A percentile compares a stretch with the other conserved stretches of the same genome.
These are phyloP conservation scores for Globisporangium nagaii DNA, from an alignment of 352 stramenopile genomes.

Conservation along the genomic window DNA sequence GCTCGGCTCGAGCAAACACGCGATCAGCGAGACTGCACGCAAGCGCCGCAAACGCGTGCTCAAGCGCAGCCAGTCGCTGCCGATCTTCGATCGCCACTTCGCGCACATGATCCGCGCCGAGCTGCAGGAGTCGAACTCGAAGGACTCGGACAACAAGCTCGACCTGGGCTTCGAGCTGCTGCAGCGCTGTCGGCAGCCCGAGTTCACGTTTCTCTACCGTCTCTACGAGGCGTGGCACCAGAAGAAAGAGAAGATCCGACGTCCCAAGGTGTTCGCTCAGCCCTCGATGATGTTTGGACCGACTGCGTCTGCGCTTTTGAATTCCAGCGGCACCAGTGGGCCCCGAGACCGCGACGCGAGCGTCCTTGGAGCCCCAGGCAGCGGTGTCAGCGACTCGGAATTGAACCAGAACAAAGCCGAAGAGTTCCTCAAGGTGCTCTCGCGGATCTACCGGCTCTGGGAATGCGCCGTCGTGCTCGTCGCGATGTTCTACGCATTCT, in stretches of 20 bases:
- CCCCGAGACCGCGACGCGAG: neutral
- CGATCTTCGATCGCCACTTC: conserved; percentile 60
- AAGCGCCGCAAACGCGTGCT: conserved; percentile 33
- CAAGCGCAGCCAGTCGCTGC: conserved; percentile 57
- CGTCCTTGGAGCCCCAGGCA: neutral
- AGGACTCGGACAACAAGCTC: conserved; percentile 49
- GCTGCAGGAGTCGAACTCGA: conserved; percentile 52
- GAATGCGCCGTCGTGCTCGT: conserved; percentile 44
- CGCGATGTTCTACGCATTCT: conserved; percentile 49
- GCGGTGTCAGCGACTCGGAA: neutral
- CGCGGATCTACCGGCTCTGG: conserved; percentile 48
- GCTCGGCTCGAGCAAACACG: conserved; percentile 2
- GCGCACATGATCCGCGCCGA: conserved; percentile 45
- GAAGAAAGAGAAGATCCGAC: conserved; percentile 7
- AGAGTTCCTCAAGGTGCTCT: conserved; percentile 48
- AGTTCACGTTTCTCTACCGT: conserved; percentile 51
- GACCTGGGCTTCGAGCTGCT: conserved; percentile 51
- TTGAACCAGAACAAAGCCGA: conserved; percentile 19
- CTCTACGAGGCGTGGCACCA: conserved; percentile 35
- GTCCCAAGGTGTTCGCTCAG: conserved; percentile 5
- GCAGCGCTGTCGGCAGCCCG: conserved; percentile 40
- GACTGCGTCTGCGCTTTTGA: neutral
- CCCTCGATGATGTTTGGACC: neutral
- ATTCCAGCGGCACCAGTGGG: neutral
- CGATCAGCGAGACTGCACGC: conserved; percentile 11